phyloP scores from a whole-genome alignment of 345 rosid species.

The Lumnitzera littorea region DNA sequence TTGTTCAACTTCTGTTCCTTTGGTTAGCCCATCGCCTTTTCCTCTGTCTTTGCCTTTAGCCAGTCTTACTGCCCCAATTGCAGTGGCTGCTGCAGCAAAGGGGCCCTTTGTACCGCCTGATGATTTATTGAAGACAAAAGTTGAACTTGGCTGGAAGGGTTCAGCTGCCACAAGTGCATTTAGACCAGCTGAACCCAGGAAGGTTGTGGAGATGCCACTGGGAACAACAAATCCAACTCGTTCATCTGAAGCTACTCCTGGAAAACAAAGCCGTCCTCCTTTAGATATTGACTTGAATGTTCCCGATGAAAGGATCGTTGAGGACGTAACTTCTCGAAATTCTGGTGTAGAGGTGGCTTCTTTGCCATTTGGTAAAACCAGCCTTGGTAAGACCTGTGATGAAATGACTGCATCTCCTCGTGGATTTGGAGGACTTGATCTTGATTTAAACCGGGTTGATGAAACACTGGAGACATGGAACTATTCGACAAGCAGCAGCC shows the following conservation, averaged over 20 bases:
- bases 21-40: constrained; percentile 29
- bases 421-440: constrained; percentile 62
- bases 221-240: constrained; percentile 17
- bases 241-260: constrained; percentile 28
- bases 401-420: constrained; percentile 21
- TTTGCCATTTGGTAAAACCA: constrained; percentile 17
- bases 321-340: constrained; percentile 49
- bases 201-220: constrained; percentile 32
- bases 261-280: constrained; percentile 38
- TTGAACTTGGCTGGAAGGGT: constrained; percentile 89
- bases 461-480: constrained; percentile 43
- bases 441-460: constrained; percentile 75
- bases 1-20: constrained; percentile 31
- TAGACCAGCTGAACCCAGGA: constrained; percentile 92
- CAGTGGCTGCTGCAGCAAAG: constrained; percentile 87
- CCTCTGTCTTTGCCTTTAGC: constrained; percentile 38
- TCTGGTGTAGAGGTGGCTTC: constrained; percentile 29
- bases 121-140: constrained; percentile 60
- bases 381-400: constrained; percentile 18
- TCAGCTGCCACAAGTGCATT: constrained; percentile 98
- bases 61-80: constrained; percentile 53
- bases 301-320: constrained; percentile 70
- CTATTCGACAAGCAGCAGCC: constrained; percentile 26
- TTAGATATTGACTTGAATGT: constrained; percentile 84
- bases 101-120: constrained; percentile 76